Evolutionary conservation across 1,139 yeast genomes (phyloP).

Genomic region (Geotrichum aggregatum): DNA sequence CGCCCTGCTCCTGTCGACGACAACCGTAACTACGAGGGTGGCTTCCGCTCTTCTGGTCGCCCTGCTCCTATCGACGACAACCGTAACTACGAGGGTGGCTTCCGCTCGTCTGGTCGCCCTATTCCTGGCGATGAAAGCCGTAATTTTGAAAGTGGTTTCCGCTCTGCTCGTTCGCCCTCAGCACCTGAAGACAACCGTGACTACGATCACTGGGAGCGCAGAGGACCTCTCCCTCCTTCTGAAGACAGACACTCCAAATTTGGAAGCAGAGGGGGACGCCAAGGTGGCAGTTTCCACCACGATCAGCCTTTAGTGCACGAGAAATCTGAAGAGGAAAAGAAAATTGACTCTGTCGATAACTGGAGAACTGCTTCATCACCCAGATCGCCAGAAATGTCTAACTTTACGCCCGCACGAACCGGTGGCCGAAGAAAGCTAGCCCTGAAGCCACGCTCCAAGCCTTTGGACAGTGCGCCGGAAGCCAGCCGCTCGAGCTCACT

Average conservation of each 20-base stretch:
- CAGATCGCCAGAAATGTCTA: constrained; percentile 18
- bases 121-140: constrained; percentile 27
- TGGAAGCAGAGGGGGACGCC: not conserved
- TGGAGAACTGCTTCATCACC: constrained; percentile 16
- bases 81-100: constrained; percentile 42
- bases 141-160: constrained; percentile 22
- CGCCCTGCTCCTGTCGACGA: constrained; percentile 31
- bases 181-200: constrained; percentile 33
- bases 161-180: constrained; percentile 28
- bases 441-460: constrained; percentile 34
- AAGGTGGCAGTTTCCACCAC: constrained; percentile 5
- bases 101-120: constrained; percentile 37
- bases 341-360: constrained; percentile 8
- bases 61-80: constrained; percentile 30
- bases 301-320: not conserved
- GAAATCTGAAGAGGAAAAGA: constrained; percentile 4
- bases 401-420: constrained; percentile 19
- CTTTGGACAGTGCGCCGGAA: constrained; percentile 26
- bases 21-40: constrained; percentile 17
- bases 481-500: constrained; percentile 29
- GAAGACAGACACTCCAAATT: constrained; percentile 21
- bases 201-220: constrained; percentile 37
- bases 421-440: constrained; percentile 30
- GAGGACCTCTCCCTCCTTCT: constrained; percentile 34
- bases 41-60: not conserved